These are phyloP conservation scores for Tuctoria greenei DNA, from an alignment of 176 grass and related monocot species.

Conservation along the genomic window DNA sequence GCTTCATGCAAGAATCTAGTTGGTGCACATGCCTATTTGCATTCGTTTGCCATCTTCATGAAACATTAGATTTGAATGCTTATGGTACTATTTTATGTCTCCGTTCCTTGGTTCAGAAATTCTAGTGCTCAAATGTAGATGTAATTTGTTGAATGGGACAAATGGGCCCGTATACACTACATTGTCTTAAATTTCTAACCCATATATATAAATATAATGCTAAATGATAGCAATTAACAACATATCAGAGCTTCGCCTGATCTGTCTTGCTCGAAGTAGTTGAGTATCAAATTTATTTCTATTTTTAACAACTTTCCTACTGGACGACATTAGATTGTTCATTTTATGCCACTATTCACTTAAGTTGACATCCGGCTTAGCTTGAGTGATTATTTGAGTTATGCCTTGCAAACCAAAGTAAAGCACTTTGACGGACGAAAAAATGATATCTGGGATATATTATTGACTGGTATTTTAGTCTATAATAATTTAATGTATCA, in stretches of 20 bases:
- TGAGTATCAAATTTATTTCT: neutral
- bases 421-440: neutral
- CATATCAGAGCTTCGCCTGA: neutral
- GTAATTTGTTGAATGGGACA: neutral
- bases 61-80: too few relatives aligned
- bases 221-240: neutral
- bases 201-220: neutral
- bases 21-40: neutral
- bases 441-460: neutral
- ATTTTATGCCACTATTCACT: constrained; percentile 17
- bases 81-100: neutral
- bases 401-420: neutral
- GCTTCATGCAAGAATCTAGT: neutral
- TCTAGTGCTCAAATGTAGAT: neutral
- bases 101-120: neutral
- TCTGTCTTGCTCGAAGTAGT: neutral
- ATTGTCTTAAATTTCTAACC: too few relatives aligned
- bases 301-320: constrained; percentile 13
- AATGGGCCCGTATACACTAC: too few relatives aligned
- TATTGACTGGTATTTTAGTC: neutral
- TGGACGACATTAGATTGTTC: constrained; percentile 14
- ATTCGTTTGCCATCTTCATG: neutral
- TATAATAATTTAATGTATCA: neutral
- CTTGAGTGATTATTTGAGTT: too few relatives aligned
- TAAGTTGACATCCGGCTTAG: constrained; percentile 4